phyloP scores from a whole-genome alignment of 2,329 filamentous ascomycete genomes.

The Penicillium italicum region DNA sequence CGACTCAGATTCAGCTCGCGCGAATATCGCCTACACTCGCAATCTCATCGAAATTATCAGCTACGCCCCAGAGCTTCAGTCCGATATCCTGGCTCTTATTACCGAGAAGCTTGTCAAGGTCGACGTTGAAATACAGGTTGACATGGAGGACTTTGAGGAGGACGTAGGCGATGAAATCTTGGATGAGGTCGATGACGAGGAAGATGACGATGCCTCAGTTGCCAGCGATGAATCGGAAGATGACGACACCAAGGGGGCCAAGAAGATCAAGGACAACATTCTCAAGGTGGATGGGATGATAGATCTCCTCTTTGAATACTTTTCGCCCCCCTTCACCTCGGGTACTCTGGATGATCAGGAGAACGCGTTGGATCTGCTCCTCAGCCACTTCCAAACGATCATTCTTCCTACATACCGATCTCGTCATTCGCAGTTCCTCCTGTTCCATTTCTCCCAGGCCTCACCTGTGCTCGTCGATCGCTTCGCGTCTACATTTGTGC shows the following conservation, averaged over 20 bases:
- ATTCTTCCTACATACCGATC: conserved; percentile 89
- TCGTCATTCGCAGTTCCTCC: conserved; percentile 87
- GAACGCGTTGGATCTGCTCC: conserved; percentile 70
- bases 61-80: conserved; percentile 73
- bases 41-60: conserved; percentile 75
- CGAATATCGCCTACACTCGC: conserved; percentile 82
- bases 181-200: conserved; percentile 51
- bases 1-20: conserved; percentile 68
- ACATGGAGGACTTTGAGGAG: conserved; percentile 89
- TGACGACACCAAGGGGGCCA: conserved; percentile 45
- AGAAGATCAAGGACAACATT: conserved; percentile 77
- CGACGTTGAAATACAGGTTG: conserved; percentile 90
- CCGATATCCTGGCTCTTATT: conserved; percentile 77
- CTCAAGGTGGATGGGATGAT: conserved; percentile 89
- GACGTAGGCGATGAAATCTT: conserved; percentile 69
- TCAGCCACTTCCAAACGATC: conserved; percentile 80
- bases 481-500: conserved; percentile 74
- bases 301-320: conserved; percentile 81
- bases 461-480: conserved; percentile 73
- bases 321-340: conserved; percentile 67
- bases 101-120: conserved; percentile 87
- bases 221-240: conserved; percentile 59
- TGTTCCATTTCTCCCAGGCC: conserved; percentile 91
- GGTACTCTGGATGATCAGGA: conserved; percentile 67
- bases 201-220: conserved; percentile 66